Percentiles rank a stretch among this genome's conserved stretches.
Conservation (phyloP, 176 grass and related monocot genomes). For the Ananas comosus region DNA sequence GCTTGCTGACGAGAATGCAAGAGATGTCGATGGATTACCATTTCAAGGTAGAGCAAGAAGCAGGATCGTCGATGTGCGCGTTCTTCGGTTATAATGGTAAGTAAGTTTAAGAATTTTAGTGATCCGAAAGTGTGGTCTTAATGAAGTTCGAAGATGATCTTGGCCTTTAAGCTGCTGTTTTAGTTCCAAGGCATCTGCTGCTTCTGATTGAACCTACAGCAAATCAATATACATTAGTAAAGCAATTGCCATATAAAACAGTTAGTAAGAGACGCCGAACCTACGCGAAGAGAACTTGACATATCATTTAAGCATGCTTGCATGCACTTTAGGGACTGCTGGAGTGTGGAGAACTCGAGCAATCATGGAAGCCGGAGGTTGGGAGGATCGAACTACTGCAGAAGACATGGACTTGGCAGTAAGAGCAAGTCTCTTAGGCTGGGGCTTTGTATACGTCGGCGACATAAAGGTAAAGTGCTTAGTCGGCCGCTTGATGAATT, state of each 20-base stretch:
- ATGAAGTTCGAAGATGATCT: neutral
- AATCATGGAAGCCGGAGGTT: conserved; percentile 39
- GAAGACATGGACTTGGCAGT: conserved; percentile 76
- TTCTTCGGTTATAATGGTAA: conserved; percentile 79
- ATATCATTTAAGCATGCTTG: no score
- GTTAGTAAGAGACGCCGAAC: no score
- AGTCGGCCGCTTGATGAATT: neutral
- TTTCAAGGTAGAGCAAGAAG: conserved; percentile 85
- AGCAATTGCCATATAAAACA: no score
- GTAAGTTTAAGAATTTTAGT: no score
- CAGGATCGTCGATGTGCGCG: conserved; percentile 44
- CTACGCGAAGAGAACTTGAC: no score
- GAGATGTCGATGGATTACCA: conserved; percentile 78
- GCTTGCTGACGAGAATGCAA: conserved; percentile 80
- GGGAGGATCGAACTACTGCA: conserved; percentile 47
- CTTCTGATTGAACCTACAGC: no score
- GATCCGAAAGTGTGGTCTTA: neutral
- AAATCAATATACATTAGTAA: no score
- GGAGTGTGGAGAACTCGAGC: conserved; percentile 48
- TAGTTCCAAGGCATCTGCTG: no score
- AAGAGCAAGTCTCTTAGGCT: conserved; percentile 50
- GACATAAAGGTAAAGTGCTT: conserved; percentile 32
- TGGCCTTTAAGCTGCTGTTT: neutral
- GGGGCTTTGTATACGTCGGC: conserved; percentile 68
- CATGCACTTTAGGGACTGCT: conserved; percentile 32